A percentile compares a stretch with the other conserved stretches of the same genome.
Conservation (phyloP, 2,329 filamentous ascomycete genomes). For the Aspergillus uvarum region DNA sequence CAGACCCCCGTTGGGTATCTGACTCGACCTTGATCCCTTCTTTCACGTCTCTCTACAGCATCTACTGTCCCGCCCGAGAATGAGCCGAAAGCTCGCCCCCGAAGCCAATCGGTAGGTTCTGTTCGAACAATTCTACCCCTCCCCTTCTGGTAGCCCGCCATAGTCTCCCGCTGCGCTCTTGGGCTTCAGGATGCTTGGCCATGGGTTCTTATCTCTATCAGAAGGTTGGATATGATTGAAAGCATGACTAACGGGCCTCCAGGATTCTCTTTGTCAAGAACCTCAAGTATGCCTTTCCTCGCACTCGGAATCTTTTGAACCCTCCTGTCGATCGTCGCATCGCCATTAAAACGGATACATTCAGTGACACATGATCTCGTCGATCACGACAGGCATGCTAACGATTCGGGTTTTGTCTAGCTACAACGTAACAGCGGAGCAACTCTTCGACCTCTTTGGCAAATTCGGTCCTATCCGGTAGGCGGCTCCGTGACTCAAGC, state of each 20-base stretch:
- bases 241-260: slow-evolving; percentile 14
- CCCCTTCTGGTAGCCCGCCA: slow-evolving; percentile 12
- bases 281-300: slow-evolving; percentile 69
- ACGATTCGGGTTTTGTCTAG: slow-evolving; percentile 47
- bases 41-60: slow-evolving; percentile 18
- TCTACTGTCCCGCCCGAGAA: slow-evolving; percentile 33
- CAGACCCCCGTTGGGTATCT: slow-evolving; percentile 28
- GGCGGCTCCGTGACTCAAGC: slow-evolving; percentile 35
- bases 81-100: slow-evolving; percentile 80
- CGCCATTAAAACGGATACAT: neutral
- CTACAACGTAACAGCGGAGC: slow-evolving; percentile 98
- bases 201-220: neutral
- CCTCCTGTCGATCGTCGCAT: slow-evolving; percentile 8
- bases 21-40: slow-evolving; percentile 15
- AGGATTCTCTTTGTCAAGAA: slow-evolving; percentile 99
- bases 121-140: slow-evolving; percentile 28
- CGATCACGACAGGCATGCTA: slow-evolving; percentile 10
- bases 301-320: slow-evolving; percentile 1
- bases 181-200: neutral
- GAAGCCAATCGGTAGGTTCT: slow-evolving; percentile 91
- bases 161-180: neutral
- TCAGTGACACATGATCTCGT: neutral
- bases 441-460: slow-evolving; percentile 97
- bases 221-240: neutral
- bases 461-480: slow-evolving; percentile 96